These are phyloP conservation scores for Xylaria sp. DNA, from an alignment of 2,329 filamentous ascomycete genomes.

Conservation along the genomic window DNA sequence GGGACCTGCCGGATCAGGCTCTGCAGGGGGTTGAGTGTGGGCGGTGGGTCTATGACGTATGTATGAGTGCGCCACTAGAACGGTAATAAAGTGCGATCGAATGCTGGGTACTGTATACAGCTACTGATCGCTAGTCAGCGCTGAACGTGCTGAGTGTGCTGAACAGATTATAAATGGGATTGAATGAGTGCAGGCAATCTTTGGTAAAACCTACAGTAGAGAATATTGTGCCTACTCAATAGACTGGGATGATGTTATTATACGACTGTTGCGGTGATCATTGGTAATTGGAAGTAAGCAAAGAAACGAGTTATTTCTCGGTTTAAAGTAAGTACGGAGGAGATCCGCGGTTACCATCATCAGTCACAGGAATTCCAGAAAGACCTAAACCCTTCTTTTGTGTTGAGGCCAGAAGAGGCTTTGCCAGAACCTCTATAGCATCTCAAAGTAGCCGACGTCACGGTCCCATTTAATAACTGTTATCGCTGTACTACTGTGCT, in stretches of 20 bases:
- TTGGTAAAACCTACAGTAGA: too few species aligned
- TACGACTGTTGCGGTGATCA: neutral
- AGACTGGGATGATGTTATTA: neutral
- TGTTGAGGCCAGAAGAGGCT: neutral
- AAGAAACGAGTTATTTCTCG: neutral
- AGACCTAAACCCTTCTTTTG: neutral
- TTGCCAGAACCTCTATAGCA: neutral
- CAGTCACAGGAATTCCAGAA: neutral
- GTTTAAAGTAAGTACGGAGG: neutral
- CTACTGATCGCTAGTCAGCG: neutral
- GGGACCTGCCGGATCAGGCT: constrained; percentile 34
- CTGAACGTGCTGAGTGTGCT: neutral
- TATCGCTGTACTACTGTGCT: neutral
- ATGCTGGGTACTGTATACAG: constrained; percentile 23
- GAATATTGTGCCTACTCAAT: neutral
- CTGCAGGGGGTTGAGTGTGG: neutral
- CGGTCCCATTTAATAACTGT: neutral
- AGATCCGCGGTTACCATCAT: neutral
- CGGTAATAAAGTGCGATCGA: constrained; percentile 33
- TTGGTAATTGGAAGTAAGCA: neutral
- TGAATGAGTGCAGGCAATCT: neutral
- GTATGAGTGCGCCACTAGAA: constrained; percentile 29
- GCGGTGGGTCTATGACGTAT: constrained; percentile 33
- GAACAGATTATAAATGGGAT: neutral
- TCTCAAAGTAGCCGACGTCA: neutral